Base-by-base conservation (phyloP, 2,329 filamentous ascomycete genomes). In the Neonectria hederae region DNA sequence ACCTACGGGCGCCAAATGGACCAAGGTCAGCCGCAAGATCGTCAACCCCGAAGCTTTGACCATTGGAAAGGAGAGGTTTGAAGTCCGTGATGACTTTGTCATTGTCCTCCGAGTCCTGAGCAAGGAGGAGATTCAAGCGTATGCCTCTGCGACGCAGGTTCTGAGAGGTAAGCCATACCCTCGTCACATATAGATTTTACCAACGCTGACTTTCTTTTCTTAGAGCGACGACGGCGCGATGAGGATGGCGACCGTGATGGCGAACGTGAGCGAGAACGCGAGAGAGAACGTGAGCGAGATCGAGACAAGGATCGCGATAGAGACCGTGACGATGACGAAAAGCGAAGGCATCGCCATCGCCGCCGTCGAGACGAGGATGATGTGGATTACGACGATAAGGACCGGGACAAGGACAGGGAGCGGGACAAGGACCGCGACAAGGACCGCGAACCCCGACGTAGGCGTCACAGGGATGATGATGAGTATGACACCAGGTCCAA, bases 21-120 rank as follows among this genome's bases (percentile, higher is more conserved):
- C 94, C 51, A 97, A 96, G 81, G 94, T 98, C 75, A 92, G 91
- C 76, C 89, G 94, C 61, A 89, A 91, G 69, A 86, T 97, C 59
- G 94, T 98, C 72, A 97, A 97, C 71, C 94, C 94, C 0, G 92
- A 95, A 71, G 94, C 94, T 0, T 81, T 98, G 51, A 91, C 92
- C 62, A 86, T 92, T 65, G 92, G 92, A n/a, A 92, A 96, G 72
- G 94, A 97, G 81, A 86, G 95, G 30, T 98, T 92, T 70, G 95
- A 98, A 79, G 92, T 97, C 72, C 88, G 94, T n/a, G 88, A 94
- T 64, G 94, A 97, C 74, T 97, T 94, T 77, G 94, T 98, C 63
- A 97, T 97, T 77, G 94, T 97, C 2, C 83, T 98, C 60, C 86
- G 94, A 60, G 95, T 97, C 8, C 78, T 98, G 76, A 92, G 89